These are phyloP conservation scores for Eutrema yunnanense DNA, from an alignment of 345 rosid species.

Conservation along the genomic window DNA sequence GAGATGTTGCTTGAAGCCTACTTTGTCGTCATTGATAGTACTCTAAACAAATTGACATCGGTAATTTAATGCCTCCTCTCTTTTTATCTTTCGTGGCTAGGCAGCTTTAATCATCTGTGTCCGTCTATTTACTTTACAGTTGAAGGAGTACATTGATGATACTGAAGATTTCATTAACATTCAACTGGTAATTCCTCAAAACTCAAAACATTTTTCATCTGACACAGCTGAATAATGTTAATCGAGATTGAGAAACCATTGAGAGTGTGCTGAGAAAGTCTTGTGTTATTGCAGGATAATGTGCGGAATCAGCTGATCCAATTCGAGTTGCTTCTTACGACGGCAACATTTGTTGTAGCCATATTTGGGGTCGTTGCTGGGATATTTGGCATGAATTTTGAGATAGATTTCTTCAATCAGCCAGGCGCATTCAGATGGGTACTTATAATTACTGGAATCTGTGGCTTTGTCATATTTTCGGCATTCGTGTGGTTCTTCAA, in stretches of 20 bases:
- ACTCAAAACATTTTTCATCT: neutral
- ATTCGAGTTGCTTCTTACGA: slow-evolving; percentile 85
- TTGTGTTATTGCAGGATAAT: slow-evolving; percentile 54
- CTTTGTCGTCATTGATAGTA: slow-evolving; percentile 94
- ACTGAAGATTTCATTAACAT: slow-evolving; percentile 98
- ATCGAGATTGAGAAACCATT: neutral
- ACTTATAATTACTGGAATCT: slow-evolving; percentile 58
- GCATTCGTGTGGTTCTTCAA: slow-evolving; percentile 92
- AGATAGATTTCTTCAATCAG: slow-evolving; percentile 59
- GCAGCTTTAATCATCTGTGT: neutral
- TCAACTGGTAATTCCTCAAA: slow-evolving; percentile 57
- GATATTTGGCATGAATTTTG: slow-evolving; percentile 90
- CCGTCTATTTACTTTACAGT: slow-evolving; percentile 35
- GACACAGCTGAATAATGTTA: neutral
- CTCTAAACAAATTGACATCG: slow-evolving; percentile 92
- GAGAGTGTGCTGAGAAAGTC: neutral
- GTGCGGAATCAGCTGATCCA: slow-evolving; percentile 97
- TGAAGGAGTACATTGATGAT: slow-evolving; percentile 96
- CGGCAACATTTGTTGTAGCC: slow-evolving; percentile 91
- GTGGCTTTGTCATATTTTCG: slow-evolving; percentile 56
- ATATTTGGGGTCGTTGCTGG: slow-evolving; percentile 98
- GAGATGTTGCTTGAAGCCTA: slow-evolving; percentile 99
- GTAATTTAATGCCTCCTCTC: slow-evolving; percentile 31
- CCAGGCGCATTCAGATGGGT: slow-evolving; percentile 85
- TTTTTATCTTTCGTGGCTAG: neutral